phyloP scores from a whole-genome alignment of 2,329 filamentous ascomycete species.

The Cladosporium sp. region DNA sequence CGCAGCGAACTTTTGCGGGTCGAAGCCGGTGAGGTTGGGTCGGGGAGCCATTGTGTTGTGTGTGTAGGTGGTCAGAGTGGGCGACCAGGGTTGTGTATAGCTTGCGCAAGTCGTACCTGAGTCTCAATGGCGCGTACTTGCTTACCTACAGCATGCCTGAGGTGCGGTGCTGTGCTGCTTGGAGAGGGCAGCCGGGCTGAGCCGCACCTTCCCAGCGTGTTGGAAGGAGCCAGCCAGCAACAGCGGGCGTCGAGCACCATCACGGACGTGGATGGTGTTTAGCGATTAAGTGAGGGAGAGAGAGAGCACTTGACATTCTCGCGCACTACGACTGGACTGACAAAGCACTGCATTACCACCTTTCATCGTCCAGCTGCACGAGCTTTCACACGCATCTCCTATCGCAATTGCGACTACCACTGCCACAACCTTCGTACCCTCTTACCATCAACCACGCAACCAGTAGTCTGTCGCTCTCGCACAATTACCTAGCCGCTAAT shows the following conservation, averaged over 20 bases:
- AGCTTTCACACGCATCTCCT: slow-evolving; percentile 1
- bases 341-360: not conserved
- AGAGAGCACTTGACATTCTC: not conserved
- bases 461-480: slow-evolving; percentile 14
- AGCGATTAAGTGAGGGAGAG: not conserved
- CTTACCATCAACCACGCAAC: slow-evolving; percentile 1
- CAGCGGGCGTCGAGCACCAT: not conserved
- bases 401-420: not conserved
- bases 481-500: slow-evolving; percentile 13
- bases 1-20: slow-evolving; percentile 75
- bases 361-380: not conserved
- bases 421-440: not conserved
- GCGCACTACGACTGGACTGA: not conserved
- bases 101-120: slow-evolving; percentile 11
- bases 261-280: not conserved
- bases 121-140: slow-evolving; percentile 18
- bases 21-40: slow-evolving; percentile 89
- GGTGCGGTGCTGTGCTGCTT: slow-evolving; percentile 2
- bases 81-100: slow-evolving; percentile 2
- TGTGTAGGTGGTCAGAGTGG: not conserved
- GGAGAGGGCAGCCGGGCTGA: not conserved
- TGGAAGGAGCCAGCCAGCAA: not conserved
- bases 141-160: slow-evolving; percentile 16
- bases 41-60: slow-evolving; percentile 50
- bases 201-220: slow-evolving; percentile 1